Evolutionary conservation across 2,329 filamentous ascomycete genomes (phyloP).

Genomic region (Penicillium verrucosum): DNA sequence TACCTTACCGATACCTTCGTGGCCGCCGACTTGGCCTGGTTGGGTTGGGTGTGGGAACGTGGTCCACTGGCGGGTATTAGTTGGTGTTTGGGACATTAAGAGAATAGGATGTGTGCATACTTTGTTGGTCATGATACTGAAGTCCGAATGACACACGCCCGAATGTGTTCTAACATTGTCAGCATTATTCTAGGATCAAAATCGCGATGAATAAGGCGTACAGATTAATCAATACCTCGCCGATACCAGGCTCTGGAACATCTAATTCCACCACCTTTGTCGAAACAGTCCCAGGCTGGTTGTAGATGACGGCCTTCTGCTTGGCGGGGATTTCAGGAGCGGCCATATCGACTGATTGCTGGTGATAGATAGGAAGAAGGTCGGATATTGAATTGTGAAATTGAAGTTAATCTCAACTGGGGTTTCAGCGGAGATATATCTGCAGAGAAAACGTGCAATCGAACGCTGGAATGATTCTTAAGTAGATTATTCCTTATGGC

Average conservation of each 20-base stretch:
- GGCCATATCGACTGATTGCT: constrained; percentile 29
- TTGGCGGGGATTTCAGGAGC: constrained; percentile 52
- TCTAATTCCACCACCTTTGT: constrained; percentile 63
- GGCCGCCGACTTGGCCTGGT: constrained; percentile 63
- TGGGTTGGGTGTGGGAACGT: constrained; percentile 58
- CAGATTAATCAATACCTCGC: constrained; percentile 63
- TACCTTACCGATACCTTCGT: constrained; percentile 65
- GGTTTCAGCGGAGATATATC: not conserved
- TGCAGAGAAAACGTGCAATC: no score
- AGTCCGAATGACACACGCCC: constrained; percentile 63
- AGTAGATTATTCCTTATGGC: not conserved
- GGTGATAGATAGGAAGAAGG: not conserved
- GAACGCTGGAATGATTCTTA: not conserved
- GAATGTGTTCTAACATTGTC: constrained; percentile 51
- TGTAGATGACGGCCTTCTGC: constrained; percentile 63
- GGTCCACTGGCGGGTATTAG: constrained; percentile 45
- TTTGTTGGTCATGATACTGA: constrained; percentile 53
- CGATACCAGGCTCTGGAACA: constrained; percentile 61
- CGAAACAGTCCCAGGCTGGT: constrained; percentile 62
- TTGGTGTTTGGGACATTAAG: not conserved
- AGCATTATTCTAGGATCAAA: not conserved
- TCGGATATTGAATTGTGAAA: not conserved
- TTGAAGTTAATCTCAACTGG: not conserved
- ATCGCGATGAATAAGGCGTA: constrained; percentile 29
- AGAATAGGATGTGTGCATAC: constrained; percentile 16